Evolutionary conservation across 2,329 filamentous ascomycete species (phyloP).

Genomic region (Aureobasidium pullulans): DNA sequence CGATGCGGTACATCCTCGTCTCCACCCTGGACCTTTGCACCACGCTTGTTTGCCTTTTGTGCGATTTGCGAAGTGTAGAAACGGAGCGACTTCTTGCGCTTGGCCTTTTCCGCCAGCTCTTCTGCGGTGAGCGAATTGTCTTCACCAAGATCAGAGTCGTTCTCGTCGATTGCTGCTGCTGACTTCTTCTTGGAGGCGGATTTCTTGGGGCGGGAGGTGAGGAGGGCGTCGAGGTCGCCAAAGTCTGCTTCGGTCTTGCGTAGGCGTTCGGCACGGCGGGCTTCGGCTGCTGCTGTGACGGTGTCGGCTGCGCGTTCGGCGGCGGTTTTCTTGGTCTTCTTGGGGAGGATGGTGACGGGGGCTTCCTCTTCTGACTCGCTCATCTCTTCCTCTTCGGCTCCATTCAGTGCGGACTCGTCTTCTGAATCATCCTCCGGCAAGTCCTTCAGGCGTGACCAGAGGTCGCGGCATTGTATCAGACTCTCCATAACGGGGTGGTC

Average conservation of each 20-base stretch:
- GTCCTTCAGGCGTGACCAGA: conserved; percentile 70
- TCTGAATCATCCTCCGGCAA: conserved; percentile 33
- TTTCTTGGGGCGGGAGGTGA: conserved; percentile 33
- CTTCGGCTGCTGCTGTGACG: conserved; percentile 48
- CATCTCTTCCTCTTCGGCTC: conserved; percentile 4
- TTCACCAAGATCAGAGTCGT: conserved; percentile 88
- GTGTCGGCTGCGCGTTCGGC: conserved; percentile 44
- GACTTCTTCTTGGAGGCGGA: conserved; percentile 15
- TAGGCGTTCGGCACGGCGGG: conserved; percentile 46
- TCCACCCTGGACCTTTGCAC: conserved; percentile 64
- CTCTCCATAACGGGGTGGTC: conserved; percentile 89
- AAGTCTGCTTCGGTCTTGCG: conserved; percentile 61
- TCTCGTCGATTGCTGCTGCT: conserved; percentile 35
- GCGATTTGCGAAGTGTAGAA: conserved; percentile 98
- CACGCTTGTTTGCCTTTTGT: conserved; percentile 84
- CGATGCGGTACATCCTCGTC: conserved; percentile 80
- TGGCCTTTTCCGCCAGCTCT: conserved; percentile 78
- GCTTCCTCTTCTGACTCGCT: conserved; percentile 29
- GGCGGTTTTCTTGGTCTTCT: conserved; percentile 37
- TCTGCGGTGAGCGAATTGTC: conserved; percentile 70
- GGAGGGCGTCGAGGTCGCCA: conserved; percentile 61
- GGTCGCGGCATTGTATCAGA: conserved; percentile 67
- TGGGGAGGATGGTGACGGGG: conserved; percentile 16
- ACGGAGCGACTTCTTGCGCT: conserved; percentile 82
- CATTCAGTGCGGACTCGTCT: conserved; percentile 12